Conservation (phyloP, 345 rosid species). For the Litchi chinensis region DNA sequence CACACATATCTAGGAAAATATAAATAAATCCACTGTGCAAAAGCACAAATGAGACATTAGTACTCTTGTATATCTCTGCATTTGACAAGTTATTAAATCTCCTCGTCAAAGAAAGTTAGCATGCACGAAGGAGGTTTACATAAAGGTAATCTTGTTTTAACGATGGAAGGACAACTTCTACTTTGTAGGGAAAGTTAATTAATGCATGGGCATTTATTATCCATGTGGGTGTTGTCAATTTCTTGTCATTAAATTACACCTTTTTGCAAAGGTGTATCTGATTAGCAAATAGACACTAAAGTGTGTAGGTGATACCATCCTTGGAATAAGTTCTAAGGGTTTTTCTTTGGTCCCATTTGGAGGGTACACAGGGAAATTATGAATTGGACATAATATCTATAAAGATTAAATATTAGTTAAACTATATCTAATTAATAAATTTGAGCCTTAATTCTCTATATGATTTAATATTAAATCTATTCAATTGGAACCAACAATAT, state of each 20-base stretch:
- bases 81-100: neutral
- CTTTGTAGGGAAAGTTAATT: neutral
- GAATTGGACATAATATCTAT: neutral
- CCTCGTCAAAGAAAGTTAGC: neutral
- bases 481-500: neutral
- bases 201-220: constrained; percentile 24
- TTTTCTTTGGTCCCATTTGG: neutral
- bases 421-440: no score
- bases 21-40: neutral
- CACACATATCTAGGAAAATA: neutral
- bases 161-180: neutral
- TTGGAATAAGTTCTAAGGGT: neutral
- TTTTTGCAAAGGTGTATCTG: constrained; percentile 5
- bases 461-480: no score
- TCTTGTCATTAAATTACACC: constrained; percentile 29
- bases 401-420: neutral
- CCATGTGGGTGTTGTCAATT: constrained; percentile 30
- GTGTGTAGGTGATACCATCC: neutral
- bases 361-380: no score
- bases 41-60: neutral
- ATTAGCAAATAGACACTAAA: constrained; percentile 3
- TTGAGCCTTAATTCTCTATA: neutral
- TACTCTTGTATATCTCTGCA: neutral
- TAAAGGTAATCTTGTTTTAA: neutral
- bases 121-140: neutral